Evolutionary conservation across 1,284 basidiomycete genomes (phyloP).

Genomic region (Cutaneotrichosporon cavernicola): DNA sequence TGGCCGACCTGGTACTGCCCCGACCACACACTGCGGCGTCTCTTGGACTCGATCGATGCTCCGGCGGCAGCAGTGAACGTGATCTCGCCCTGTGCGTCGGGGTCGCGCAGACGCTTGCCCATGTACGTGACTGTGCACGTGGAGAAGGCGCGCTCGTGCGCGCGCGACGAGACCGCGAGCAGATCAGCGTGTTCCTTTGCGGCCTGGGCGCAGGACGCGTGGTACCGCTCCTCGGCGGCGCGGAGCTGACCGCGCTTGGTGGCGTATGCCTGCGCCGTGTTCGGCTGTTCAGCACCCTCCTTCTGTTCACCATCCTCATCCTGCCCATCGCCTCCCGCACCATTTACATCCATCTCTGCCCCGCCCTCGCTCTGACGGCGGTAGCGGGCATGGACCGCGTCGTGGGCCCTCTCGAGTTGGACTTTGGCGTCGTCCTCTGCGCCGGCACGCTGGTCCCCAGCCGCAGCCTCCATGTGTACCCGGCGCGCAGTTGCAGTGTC

Average conservation of each 20-base stretch:
- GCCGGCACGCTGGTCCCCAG: constrained; percentile 11
- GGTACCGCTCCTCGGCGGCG: constrained; percentile 8
- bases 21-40: not conserved
- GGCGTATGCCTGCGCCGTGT: not conserved
- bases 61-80: constrained; percentile 8
- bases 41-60: not conserved
- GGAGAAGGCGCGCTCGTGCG: constrained; percentile 9
- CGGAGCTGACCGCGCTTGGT: not conserved
- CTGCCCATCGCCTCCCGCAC: not conserved
- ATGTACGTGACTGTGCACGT: constrained; percentile 14
- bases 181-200: not conserved
- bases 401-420: constrained; percentile 6
- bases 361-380: not conserved
- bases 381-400: not conserved
- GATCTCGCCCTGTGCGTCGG: constrained; percentile 8
- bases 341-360: no score
- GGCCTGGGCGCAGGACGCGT: constrained; percentile 8
- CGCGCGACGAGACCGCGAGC: constrained; percentile 1
- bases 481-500: constrained; percentile 12
- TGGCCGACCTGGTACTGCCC: constrained; percentile 9
- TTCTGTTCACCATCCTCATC: not conserved
- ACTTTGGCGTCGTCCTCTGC: constrained; percentile 9
- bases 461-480: constrained; percentile 10
- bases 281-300: not conserved
- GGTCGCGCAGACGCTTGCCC: constrained; percentile 15